phyloP scores from a whole-genome alignment of 306 rosid species.

The Betula pendula region DNA sequence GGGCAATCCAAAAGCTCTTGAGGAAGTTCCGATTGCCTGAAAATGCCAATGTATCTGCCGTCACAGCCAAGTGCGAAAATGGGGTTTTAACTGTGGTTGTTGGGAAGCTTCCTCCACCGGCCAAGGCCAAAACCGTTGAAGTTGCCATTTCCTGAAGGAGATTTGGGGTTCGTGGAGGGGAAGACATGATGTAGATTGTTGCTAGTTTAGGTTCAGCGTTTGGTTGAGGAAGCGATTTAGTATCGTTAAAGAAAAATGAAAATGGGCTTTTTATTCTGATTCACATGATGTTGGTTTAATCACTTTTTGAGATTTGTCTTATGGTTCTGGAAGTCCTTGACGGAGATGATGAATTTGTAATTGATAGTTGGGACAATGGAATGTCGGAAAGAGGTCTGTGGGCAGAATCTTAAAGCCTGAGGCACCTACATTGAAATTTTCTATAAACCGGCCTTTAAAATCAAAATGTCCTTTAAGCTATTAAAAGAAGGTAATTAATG shows the following conservation, averaged over 20 bases:
- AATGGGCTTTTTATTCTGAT: not conserved
- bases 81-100: constrained; percentile 62
- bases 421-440: too few relatives aligned
- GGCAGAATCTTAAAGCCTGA: too few relatives aligned
- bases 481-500: too few relatives aligned
- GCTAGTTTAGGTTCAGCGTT: not conserved
- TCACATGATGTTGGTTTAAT: not conserved
- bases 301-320: not conserved
- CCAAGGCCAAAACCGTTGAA: constrained; percentile 56
- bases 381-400: too few relatives aligned
- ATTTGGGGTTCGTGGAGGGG: not conserved
- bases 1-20: constrained; percentile 40
- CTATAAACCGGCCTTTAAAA: too few relatives aligned
- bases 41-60: constrained; percentile 48
- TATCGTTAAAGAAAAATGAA: too few relatives aligned
- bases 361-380: too few relatives aligned
- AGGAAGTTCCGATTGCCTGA: constrained; percentile 59
- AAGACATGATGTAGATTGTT: not conserved
- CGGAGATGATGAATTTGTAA: too few relatives aligned
- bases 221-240: not conserved
- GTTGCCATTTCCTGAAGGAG: constrained; percentile 43
- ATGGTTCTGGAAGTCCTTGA: not conserved
- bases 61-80: constrained; percentile 64
- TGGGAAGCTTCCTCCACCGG: constrained; percentile 61
- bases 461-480: too few relatives aligned